Conservation (phyloP, 192 early-diverging fungal genomes). For the Piromyces sp. region DNA sequence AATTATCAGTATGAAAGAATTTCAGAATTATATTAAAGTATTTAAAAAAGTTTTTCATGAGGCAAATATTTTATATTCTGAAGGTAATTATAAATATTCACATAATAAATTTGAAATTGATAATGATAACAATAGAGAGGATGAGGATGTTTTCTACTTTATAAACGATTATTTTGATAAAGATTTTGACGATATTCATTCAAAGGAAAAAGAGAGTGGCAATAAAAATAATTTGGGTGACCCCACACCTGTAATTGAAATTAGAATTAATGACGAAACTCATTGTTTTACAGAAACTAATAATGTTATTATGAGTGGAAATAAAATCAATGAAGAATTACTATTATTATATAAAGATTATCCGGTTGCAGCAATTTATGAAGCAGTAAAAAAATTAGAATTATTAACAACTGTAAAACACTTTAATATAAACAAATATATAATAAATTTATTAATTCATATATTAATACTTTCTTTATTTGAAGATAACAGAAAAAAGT, state of each 20-base stretch:
- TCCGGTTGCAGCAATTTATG: neutral
- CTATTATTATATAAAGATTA: neutral
- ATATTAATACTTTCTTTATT: neutral
- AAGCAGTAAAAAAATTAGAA: neutral
- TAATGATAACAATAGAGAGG: neutral
- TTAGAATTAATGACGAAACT: neutral
- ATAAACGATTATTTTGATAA: neutral
- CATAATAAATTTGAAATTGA: neutral
- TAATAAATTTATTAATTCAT: neutral
- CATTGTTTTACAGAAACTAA: neutral
- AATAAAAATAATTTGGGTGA: neutral
- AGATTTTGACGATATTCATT: neutral
- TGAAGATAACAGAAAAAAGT: neutral
- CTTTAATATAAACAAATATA: neutral
- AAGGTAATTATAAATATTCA: neutral
- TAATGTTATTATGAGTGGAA: no score
- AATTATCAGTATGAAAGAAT: neutral
- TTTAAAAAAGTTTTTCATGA: neutral
- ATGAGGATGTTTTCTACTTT: neutral
- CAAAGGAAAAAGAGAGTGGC: neutral
- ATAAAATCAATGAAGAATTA: neutral
- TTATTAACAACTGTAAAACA: neutral
- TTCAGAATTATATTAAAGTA: neutral
- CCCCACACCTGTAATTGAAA: neutral
- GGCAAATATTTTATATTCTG: neutral